phyloP scores from a whole-genome alignment of 176 grass and related monocot species.

The Triticum aestivum region DNA sequence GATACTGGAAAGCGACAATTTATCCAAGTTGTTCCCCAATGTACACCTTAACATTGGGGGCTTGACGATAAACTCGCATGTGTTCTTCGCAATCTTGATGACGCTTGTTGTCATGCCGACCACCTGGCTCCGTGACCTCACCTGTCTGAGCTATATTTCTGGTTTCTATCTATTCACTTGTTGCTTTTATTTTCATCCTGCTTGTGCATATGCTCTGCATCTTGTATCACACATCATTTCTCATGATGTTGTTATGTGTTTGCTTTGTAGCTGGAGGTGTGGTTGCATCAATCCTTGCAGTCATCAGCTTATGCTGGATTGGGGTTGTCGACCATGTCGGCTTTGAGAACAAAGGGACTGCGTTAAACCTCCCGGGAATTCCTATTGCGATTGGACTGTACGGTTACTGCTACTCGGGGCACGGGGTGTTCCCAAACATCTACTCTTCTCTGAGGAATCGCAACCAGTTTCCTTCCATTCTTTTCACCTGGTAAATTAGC shows the following conservation, averaged over 20 bases:
- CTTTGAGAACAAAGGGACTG: slow-evolving; percentile 67
- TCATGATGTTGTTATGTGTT: slow-evolving; percentile 11
- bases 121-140: slow-evolving; percentile 92
- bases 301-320: slow-evolving; percentile 82
- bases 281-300: slow-evolving; percentile 57
- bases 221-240: neutral
- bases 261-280: slow-evolving; percentile 58
- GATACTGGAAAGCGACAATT: slow-evolving; percentile 89
- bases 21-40: slow-evolving; percentile 86
- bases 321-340: slow-evolving; percentile 80
- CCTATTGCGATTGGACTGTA: slow-evolving; percentile 93
- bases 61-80: slow-evolving; percentile 54
- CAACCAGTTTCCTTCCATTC: slow-evolving; percentile 60
- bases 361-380: slow-evolving; percentile 63
- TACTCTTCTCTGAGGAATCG: slow-evolving; percentile 91
- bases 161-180: slow-evolving; percentile 28
- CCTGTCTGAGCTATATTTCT: slow-evolving; percentile 86
- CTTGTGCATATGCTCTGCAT: neutral
- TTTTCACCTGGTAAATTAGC: slow-evolving; percentile 74
- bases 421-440: slow-evolving; percentile 97
- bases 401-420: slow-evolving; percentile 87
- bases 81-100: slow-evolving; percentile 79
- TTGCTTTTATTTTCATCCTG: neutral
- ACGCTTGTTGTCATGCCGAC: slow-evolving; percentile 83
- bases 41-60: slow-evolving; percentile 58